These are phyloP conservation scores for Phytopythium boreale DNA, from an alignment of 352 stramenopile genomes.

Conservation along the genomic window DNA sequence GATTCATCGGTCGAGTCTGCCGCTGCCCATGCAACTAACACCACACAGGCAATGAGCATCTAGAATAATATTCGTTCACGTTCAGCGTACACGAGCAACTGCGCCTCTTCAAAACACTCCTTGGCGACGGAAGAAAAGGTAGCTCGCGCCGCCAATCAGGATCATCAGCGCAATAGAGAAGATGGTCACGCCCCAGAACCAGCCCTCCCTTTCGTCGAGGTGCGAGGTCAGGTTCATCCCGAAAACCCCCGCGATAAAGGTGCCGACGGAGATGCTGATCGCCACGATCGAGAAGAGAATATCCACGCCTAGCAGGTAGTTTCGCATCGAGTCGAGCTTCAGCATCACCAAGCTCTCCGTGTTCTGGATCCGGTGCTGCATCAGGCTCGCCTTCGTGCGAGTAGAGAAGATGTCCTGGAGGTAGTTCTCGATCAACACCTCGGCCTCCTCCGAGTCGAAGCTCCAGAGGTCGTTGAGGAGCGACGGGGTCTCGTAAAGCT, in stretches of 20 bases:
- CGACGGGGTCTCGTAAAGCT: conserved; percentile 36
- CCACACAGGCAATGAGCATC: neutral
- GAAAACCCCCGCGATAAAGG: conserved; percentile 54
- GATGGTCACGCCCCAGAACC: conserved; percentile 36
- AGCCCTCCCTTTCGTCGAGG: conserved; percentile 20
- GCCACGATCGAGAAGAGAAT: conserved; percentile 57
- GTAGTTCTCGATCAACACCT: conserved; percentile 57
- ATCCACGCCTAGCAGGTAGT: conserved; percentile 56
- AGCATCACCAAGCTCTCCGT: conserved; percentile 73
- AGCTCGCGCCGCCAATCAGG: conserved; percentile 18
- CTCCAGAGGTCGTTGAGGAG: conserved; percentile 30
- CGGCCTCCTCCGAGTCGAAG: conserved; percentile 60
- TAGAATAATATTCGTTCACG: neutral
- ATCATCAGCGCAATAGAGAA: conserved; percentile 32
- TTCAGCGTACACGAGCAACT: neutral
- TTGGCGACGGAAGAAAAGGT: conserved; percentile 16
- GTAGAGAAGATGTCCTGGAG: conserved; percentile 66
- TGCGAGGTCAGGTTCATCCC: conserved; percentile 60
- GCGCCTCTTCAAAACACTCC: conserved; percentile 16
- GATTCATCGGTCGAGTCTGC: neutral
- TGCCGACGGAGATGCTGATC: conserved; percentile 54
- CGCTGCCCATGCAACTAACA: no score
- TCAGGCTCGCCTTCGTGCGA: conserved; percentile 56
- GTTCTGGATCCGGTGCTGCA: conserved; percentile 70
- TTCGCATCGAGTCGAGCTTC: conserved; percentile 66